These are phyloP conservation scores for Phlegmacium glaucopus DNA, from an alignment of 768 basidiomycete genomes.

Conservation along the genomic window DNA sequence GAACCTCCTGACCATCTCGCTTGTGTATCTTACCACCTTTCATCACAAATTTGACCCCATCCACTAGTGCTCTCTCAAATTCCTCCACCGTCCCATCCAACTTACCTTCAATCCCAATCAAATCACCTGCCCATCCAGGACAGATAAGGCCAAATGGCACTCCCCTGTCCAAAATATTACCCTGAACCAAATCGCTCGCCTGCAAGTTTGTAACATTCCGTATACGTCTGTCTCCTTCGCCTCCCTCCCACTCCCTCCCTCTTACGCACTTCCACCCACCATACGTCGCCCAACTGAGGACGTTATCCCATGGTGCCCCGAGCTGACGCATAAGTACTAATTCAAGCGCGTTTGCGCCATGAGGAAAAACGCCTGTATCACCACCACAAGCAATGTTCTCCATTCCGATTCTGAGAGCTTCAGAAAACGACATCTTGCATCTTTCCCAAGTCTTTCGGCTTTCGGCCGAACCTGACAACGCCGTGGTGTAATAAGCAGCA, in stretches of 20 bases:
- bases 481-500: constrained; percentile 39
- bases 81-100: constrained; percentile 31
- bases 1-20: constrained; percentile 11
- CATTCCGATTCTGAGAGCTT: constrained; percentile 34
- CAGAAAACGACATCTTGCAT: constrained; percentile 37
- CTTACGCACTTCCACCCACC: constrained; percentile 57
- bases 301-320: constrained; percentile 48
- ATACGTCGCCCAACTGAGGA: constrained; percentile 57
- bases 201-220: constrained; percentile 10
- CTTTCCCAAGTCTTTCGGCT: constrained; percentile 33
- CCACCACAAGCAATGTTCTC: constrained; percentile 58
- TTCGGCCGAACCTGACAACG: constrained; percentile 10
- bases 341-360: constrained; percentile 59
- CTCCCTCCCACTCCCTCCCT: constrained; percentile 42
- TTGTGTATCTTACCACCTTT: constrained; percentile 43
- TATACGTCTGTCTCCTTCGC: constrained; percentile 14
- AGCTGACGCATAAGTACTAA: constrained; percentile 56
- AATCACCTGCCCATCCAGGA: constrained; percentile 53
- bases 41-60: constrained; percentile 52
- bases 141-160: constrained; percentile 53
- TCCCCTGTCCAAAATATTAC: constrained; percentile 40
- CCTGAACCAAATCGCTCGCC: too few relatives aligned
- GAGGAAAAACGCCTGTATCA: constrained; percentile 62
- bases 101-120: constrained; percentile 36
- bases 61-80: constrained; percentile 43